Percentiles rank a stretch among this genome's conserved stretches.
Evolutionary conservation across 179 eudicot genomes (phyloP).

Genomic region (Pouteria campechiana): DNA sequence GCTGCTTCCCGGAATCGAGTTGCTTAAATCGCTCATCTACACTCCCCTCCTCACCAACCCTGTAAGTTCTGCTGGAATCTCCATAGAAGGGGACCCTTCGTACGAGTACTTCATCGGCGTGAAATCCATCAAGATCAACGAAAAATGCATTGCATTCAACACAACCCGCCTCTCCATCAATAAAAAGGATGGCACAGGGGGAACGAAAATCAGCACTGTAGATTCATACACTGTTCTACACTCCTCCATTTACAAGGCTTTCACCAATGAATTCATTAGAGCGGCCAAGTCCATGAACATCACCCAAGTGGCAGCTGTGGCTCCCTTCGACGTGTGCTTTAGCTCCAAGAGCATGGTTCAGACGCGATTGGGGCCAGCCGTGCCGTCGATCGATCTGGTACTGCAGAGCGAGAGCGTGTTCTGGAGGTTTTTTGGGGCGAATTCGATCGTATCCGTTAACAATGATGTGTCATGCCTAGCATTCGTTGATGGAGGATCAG

Average conservation of each 20-base stretch:
- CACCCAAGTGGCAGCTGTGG: constrained; percentile 18
- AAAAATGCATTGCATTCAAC: constrained; percentile 10
- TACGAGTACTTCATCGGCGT: constrained; percentile 25
- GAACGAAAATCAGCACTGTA: constrained; percentile 41
- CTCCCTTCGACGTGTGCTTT: constrained; percentile 33
- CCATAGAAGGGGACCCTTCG: constrained; percentile 5
- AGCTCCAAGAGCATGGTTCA: constrained; percentile 9
- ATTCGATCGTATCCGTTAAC: constrained; percentile 30
- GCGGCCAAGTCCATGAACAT: constrained; percentile 7
- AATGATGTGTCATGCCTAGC: constrained; percentile 29
- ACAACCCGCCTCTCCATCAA: constrained; percentile 9
- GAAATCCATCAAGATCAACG: constrained; percentile 9
- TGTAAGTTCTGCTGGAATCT: constrained; percentile 3
- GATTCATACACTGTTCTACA: constrained; percentile 39
- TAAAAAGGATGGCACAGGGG: constrained; percentile 16
- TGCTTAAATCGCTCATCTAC: constrained; percentile 7
- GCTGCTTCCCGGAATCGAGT: constrained; percentile 6
- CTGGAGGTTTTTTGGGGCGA: constrained; percentile 38
- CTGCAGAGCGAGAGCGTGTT: constrained; percentile 17
- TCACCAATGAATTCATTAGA: constrained; percentile 9
- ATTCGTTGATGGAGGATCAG: constrained; percentile 32
- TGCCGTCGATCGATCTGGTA: constrained; percentile 32
- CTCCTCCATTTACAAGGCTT: constrained; percentile 22
- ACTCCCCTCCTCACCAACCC: constrained; percentile 14
- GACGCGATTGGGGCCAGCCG: constrained; percentile 20